phyloP scores from a whole-genome alignment of 2,329 filamentous ascomycete genomes.

The Aspergillus sp. region DNA sequence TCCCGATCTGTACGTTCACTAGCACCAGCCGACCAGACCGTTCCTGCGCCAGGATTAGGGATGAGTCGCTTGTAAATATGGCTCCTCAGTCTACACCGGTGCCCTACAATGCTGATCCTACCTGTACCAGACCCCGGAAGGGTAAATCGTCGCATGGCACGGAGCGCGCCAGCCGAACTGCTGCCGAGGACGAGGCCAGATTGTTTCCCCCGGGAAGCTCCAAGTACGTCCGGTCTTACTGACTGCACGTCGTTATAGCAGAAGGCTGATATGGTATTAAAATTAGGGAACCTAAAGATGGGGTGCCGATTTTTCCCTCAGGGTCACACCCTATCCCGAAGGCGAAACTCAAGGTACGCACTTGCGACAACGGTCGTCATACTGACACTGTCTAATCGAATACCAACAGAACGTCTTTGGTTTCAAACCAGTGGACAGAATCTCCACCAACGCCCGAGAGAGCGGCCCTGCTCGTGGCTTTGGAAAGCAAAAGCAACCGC shows the following conservation, averaged over 20 bases:
- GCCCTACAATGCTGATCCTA: slow-evolving; percentile 11
- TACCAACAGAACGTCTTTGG: too few relatives aligned
- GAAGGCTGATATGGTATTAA: not conserved
- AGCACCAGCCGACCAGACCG: slow-evolving; percentile 12
- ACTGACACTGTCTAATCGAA: too few relatives aligned
- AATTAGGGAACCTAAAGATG: not conserved
- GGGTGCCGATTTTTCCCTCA: not conserved
- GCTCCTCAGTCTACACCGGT: slow-evolving; percentile 1
- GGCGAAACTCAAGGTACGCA: not conserved
- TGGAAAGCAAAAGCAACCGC: slow-evolving; percentile 11
- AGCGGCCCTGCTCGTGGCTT: slow-evolving; percentile 34
- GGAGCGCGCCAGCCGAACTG: not conserved
- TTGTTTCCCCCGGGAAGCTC: slow-evolving; percentile 14
- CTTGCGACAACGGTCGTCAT: not conserved
- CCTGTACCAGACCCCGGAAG: slow-evolving; percentile 12
- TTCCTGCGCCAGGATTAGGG: slow-evolving; percentile 18
- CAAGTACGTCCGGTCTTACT: not conserved
- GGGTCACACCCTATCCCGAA: not conserved
- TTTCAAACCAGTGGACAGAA: slow-evolving; percentile 1
- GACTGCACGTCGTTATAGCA: not conserved
- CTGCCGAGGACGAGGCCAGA: slow-evolving; percentile 21
- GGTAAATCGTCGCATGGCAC: slow-evolving; percentile 13
- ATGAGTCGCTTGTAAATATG: slow-evolving; percentile 25
- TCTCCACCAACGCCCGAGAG: slow-evolving; percentile 21
- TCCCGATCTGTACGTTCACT: slow-evolving; percentile 18